Evolutionary conservation across 2,329 filamentous ascomycete species (phyloP), one percentile per base, ranked within the genome.

Genomic region (Bisporella sp.): DNA sequence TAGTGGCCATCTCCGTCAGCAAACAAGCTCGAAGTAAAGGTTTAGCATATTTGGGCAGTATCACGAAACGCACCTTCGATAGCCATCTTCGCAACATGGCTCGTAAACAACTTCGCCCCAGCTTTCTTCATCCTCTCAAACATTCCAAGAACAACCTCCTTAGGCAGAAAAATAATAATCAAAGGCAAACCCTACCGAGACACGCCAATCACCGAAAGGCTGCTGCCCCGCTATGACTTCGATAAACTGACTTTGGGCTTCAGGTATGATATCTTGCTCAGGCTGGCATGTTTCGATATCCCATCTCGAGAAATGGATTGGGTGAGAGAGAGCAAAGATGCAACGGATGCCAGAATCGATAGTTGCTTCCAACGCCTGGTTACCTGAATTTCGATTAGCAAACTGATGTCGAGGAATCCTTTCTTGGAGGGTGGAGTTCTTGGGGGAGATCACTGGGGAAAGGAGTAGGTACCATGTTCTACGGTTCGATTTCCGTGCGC

Each of bases 341-440:
- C 71, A 69, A 4, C 74, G 68, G 13, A 77, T 68, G 3, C 74
- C 73, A 1, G 73, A 72, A 6, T 69, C 62, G 4, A 67, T 58
- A 4, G 71, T 68, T 31, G 68, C 72, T 11, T 69, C 64, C 33
- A 74, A 62, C 30, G 66, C 68, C 12, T 21, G 21, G 2, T 21
- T 21, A 21, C 21, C 21, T 21, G 21, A 3, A 21, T 21, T 21
- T 21, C 21, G 21, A 21, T 21, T 21, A 21, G 21, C 3, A 21
- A 21, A 21, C 21, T 21, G 21, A 21, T 21, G 21, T 21, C 21
- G 21, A 21, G 21, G 21, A 21, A 21, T 21, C 21, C 21, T 21
- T 21, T 21, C 21, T 21, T 21, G 21, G 3, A 21, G 21, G 21
- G 21, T 21, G 21, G 21, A 3, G 21, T 21, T 2, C 3, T 21